phyloP scores from a whole-genome alignment of 148 eudicot genomes.

The Cornus kousa region DNA sequence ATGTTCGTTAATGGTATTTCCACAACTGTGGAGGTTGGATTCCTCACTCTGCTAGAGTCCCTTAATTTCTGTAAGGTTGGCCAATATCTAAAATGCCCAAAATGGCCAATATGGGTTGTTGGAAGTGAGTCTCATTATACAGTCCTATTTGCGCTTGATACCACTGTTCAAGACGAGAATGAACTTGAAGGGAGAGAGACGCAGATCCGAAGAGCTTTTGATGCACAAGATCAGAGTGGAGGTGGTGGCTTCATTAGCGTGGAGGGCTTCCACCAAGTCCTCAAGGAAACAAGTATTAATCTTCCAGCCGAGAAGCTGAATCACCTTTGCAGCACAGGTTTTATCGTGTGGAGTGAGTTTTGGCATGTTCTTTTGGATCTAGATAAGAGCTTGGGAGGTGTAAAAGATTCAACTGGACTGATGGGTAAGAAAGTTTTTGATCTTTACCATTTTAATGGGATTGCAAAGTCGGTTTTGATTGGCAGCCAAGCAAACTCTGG shows the following conservation, averaged over 20 bases:
- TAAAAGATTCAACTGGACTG: conserved; percentile 89
- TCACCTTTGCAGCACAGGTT: conserved; percentile 69
- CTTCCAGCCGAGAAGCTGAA: conserved; percentile 77
- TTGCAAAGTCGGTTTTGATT: conserved; percentile 78
- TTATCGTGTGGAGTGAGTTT: conserved; percentile 95
- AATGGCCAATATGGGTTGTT: conserved; percentile 98
- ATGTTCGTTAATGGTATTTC: conserved; percentile 87
- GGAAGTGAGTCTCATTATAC: conserved; percentile 98
- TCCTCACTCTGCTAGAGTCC: conserved; percentile 85
- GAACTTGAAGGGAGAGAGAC: conserved; percentile 82
- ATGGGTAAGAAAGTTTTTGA: conserved; percentile 97
- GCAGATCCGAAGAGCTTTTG: conserved; percentile 81
- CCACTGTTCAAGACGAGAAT: conserved; percentile 81
- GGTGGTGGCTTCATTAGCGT: conserved; percentile 95
- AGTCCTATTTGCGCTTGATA: conserved; percentile 72
- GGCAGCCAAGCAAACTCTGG: conserved; percentile 47
- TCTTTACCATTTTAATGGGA: conserved; percentile 91
- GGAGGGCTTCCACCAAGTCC: conserved; percentile 78
- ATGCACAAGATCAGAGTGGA: conserved; percentile 96
- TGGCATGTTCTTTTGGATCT: conserved; percentile 85
- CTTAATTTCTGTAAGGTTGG: conserved; percentile 96
- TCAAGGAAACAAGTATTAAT: conserved; percentile 60
- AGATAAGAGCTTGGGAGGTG: conserved; percentile 77
- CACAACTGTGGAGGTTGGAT: conserved; percentile 80
- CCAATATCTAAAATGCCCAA: conserved; percentile 75